Evolutionary conservation across 208 protist species (phyloP).

Genomic region (Naegleria gruberi): DNA sequence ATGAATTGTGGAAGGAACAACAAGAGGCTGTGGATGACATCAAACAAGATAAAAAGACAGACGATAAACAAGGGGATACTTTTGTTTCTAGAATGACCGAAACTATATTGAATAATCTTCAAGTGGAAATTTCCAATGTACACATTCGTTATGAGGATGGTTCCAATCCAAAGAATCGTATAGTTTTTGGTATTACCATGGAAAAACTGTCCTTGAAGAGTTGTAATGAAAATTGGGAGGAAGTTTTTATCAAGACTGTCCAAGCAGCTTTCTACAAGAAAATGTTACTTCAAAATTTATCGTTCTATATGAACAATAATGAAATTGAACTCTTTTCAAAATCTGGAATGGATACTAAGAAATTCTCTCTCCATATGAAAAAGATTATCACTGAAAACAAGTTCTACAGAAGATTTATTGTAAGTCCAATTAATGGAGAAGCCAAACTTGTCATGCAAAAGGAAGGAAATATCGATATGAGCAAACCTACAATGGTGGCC

Average conservation of each 20-base stretch:
- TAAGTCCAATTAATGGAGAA: background rate
- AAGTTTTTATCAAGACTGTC: background rate
- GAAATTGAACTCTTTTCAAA: background rate
- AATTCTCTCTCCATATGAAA: background rate
- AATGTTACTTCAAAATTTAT: background rate
- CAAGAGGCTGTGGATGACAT: background rate
- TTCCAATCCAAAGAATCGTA: background rate
- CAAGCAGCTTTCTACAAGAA: background rate
- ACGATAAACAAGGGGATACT: background rate
- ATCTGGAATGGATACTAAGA: background rate
- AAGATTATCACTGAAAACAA: background rate
- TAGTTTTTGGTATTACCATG: constrained; percentile 18
- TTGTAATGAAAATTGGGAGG: background rate
- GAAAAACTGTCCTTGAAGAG: background rate
- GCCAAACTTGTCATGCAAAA: background rate
- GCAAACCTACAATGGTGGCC: background rate
- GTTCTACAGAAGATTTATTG: background rate
- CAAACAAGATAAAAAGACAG: background rate
- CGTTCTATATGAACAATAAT: constrained; percentile 6
- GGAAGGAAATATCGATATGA: background rate
- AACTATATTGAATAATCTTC: constrained; percentile 14
- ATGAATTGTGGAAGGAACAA: background rate
- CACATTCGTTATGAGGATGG: constrained; percentile 18
- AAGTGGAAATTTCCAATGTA: constrained; percentile 6
- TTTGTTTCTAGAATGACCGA: background rate